These are phyloP conservation scores for Agrostemma githago DNA, from an alignment of 148 eudicot species.

Conservation along the genomic window DNA sequence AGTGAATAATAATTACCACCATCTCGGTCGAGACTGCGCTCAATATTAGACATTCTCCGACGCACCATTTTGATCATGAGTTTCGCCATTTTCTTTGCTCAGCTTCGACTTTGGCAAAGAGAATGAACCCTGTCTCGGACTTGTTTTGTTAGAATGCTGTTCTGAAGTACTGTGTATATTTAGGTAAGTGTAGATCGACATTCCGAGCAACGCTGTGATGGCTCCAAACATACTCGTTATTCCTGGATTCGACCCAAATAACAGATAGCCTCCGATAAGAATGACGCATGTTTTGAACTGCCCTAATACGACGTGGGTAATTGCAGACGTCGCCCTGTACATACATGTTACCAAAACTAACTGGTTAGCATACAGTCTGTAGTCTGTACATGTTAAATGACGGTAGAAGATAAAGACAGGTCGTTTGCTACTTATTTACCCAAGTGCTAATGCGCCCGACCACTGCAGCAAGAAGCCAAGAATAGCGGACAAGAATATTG, in stretches of 20 bases:
- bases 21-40: background rate
- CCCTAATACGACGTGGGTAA: constrained; percentile 87
- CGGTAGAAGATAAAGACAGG: too few species aligned
- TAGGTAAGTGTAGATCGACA: constrained; percentile 77
- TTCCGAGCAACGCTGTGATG: constrained; percentile 65
- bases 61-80: constrained; percentile 27
- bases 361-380: constrained; percentile 5
- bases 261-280: constrained; percentile 75
- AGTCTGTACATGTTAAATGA: background rate
- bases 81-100: constrained; percentile 57
- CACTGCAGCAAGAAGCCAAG: constrained; percentile 95
- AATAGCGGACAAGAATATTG: constrained; percentile 66
- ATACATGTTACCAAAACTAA: background rate
- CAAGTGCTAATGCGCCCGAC: constrained; percentile 96
- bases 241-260: constrained; percentile 90
- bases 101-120: constrained; percentile 63
- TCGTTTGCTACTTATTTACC: constrained; percentile 37
- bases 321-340: constrained; percentile 85
- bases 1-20: constrained; percentile 14
- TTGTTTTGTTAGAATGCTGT: constrained; percentile 48
- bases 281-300: constrained; percentile 96
- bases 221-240: constrained; percentile 73
- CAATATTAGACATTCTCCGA: constrained; percentile 47
- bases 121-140: constrained; percentile 39
- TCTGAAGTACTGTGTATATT: constrained; percentile 39